A percentile compares a stretch with the other conserved stretches of the same genome.
Evolutionary conservation across 345 rosid genomes (phyloP).

Genomic region (Salix koriyanagi): DNA sequence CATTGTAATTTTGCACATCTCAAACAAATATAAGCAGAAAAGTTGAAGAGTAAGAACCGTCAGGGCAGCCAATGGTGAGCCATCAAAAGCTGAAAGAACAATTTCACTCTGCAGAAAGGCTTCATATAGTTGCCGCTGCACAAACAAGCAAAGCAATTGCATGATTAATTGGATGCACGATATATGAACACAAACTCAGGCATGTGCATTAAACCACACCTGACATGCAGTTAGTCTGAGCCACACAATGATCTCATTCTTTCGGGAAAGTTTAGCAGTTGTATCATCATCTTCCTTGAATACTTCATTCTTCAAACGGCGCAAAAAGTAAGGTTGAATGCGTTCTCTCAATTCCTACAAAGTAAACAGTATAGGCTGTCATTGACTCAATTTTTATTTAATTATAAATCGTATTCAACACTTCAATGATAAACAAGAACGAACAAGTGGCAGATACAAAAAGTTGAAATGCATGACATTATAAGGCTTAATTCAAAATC

Average conservation of each 20-base stretch:
- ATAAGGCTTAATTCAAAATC: not conserved
- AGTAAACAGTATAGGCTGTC: not conserved
- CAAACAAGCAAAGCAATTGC: not conserved
- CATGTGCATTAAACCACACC: slow-evolving; percentile 38
- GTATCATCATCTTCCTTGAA: slow-evolving; percentile 53
- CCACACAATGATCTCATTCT: slow-evolving; percentile 93
- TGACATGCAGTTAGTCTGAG: slow-evolving; percentile 77
- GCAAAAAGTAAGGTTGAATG: slow-evolving; percentile 89
- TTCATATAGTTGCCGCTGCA: slow-evolving; percentile 79
- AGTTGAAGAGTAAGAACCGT: slow-evolving; percentile 50
- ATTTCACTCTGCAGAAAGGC: slow-evolving; percentile 87
- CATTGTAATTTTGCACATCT: not conserved
- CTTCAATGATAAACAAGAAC: not conserved
- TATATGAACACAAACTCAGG: slow-evolving; percentile 7
- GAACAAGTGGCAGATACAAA: not conserved
- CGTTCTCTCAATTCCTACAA: slow-evolving; percentile 77
- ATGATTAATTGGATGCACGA: not conserved
- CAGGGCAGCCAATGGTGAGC: slow-evolving; percentile 96
- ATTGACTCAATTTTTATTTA: not conserved
- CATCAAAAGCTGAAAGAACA: slow-evolving; percentile 92
- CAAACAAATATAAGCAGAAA: not conserved
- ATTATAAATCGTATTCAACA: not conserved
- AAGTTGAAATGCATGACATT: not conserved
- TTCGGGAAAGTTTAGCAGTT: slow-evolving; percentile 69
- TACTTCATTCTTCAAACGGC: slow-evolving; percentile 85